These are phyloP conservation scores for Yamadazyma diospyri DNA, from an alignment of 1,139 yeast genomes.

Conservation along the genomic window DNA sequence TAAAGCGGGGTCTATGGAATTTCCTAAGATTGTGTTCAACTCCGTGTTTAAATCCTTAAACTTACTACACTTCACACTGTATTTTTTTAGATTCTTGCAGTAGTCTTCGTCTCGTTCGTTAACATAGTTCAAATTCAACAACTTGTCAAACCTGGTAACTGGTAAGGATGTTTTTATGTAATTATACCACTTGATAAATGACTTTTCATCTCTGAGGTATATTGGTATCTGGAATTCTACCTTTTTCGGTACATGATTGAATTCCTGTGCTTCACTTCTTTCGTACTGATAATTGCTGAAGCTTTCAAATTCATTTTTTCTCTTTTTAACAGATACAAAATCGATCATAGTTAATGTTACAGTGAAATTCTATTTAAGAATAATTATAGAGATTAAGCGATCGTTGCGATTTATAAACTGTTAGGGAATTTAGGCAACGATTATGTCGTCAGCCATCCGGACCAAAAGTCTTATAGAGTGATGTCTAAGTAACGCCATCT, in stretches of 20 bases:
- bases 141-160: slow-evolving; percentile 7
- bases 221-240: slow-evolving; percentile 11
- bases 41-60: slow-evolving; percentile 4
- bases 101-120: slow-evolving; percentile 11
- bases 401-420: slow-evolving; percentile 1
- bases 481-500: slow-evolving; percentile 1
- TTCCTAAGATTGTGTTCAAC: slow-evolving; percentile 10
- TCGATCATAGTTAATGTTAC: slow-evolving; percentile 2
- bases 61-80: slow-evolving; percentile 6
- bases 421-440: not conserved
- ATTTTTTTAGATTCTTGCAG: slow-evolving; percentile 6
- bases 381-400: not conserved
- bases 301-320: slow-evolving; percentile 1
- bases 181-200: slow-evolving; percentile 14
- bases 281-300: too few species aligned
- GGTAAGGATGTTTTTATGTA: slow-evolving; percentile 10
- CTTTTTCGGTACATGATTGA: slow-evolving; percentile 2
- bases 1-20: slow-evolving; percentile 8
- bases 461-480: too few species aligned
- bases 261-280: not conserved
- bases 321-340: slow-evolving; percentile 2
- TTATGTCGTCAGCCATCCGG: slow-evolving; percentile 1
- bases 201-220: slow-evolving; percentile 9
- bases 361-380: not conserved
- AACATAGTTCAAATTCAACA: slow-evolving; percentile 11